These are phyloP conservation scores for Seminavis robusta DNA, from an alignment of 108 stramenopile species.

Conservation along the genomic window DNA sequence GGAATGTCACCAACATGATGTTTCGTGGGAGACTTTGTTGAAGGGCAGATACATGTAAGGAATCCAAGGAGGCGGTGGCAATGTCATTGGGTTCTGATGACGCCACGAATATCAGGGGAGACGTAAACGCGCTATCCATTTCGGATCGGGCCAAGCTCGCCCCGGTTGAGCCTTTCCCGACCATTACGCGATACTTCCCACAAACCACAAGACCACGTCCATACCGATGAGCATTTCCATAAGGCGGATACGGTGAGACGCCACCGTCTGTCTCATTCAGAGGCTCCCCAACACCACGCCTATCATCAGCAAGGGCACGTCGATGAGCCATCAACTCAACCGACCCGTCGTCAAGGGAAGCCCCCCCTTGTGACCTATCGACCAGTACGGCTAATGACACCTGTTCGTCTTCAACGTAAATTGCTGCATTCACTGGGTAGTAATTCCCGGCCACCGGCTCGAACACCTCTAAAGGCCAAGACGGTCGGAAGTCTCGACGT, in stretches of 20 bases:
- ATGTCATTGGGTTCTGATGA: constrained; percentile 9
- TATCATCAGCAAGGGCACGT: constrained; percentile 71
- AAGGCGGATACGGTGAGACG: constrained; percentile 76
- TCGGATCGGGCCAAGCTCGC: constrained; percentile 51
- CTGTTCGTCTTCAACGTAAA: constrained; percentile 74
- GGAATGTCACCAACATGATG: constrained; percentile 68
- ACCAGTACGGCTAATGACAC: constrained; percentile 62
- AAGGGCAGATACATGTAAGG: constrained; percentile 22
- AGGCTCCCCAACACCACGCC: constrained; percentile 67
- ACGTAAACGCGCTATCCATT: constrained; percentile 80
- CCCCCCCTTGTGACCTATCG: constrained; percentile 90
- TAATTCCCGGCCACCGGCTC: constrained; percentile 95
- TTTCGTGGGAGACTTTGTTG: constrained; percentile 48
- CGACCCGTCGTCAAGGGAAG: constrained; percentile 77
- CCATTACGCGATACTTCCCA: constrained; percentile 78
- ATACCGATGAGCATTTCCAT: constrained; percentile 72
- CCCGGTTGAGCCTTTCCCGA: constrained; percentile 49
- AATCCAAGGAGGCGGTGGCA: constrained; percentile 2
- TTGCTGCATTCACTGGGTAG: constrained; percentile 94
- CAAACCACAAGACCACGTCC: constrained; percentile 82
- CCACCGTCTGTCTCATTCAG: constrained; percentile 82
- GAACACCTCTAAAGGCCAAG: constrained; percentile 66
- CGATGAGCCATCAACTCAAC: constrained; percentile 96
- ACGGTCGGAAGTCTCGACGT: constrained; percentile 53
- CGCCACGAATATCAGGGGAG: constrained; percentile 65